These are phyloP conservation scores for Pelargonium fulgidum DNA, from an alignment of 441 rosid genomes.

Conservation along the genomic window DNA sequence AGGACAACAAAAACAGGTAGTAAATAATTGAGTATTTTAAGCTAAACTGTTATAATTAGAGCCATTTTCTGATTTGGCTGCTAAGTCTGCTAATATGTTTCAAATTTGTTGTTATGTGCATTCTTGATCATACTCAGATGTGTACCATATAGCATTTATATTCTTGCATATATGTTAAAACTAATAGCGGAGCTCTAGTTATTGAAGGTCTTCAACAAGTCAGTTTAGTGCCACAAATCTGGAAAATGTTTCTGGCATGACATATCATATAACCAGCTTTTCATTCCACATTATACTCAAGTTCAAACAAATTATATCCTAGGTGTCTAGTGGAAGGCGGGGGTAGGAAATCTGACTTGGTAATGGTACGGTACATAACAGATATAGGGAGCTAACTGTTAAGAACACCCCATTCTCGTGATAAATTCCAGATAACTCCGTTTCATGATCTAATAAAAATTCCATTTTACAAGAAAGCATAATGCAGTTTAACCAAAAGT, in stretches of 20 bases:
- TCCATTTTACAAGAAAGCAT: neutral
- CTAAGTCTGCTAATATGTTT: neutral
- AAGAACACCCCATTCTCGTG: neutral
- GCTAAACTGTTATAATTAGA: too few species aligned
- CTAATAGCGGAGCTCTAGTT: neutral
- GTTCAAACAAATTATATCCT: neutral
- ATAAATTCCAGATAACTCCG: neutral
- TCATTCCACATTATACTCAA: neutral
- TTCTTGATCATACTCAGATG: constrained; percentile 1
- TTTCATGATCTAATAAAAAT: neutral
- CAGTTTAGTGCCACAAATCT: neutral
- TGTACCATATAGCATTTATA: neutral
- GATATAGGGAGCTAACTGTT: too few species aligned
- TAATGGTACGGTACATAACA: too few species aligned
- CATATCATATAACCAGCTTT: neutral
- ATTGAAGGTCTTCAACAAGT: neutral
- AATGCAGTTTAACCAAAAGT: neutral
- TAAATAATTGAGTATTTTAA: neutral
- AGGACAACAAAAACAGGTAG: neutral
- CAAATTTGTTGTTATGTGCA: neutral
- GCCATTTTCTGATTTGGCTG: too few species aligned
- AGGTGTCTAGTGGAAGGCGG: neutral
- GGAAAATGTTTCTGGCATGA: neutral
- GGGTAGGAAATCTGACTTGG: neutral
- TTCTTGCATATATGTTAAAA: neutral